Evolutionary conservation across 805 yeast species (phyloP), one percentile per base, ranked within the genome.

Genomic region (Candida ulmi): DNA sequence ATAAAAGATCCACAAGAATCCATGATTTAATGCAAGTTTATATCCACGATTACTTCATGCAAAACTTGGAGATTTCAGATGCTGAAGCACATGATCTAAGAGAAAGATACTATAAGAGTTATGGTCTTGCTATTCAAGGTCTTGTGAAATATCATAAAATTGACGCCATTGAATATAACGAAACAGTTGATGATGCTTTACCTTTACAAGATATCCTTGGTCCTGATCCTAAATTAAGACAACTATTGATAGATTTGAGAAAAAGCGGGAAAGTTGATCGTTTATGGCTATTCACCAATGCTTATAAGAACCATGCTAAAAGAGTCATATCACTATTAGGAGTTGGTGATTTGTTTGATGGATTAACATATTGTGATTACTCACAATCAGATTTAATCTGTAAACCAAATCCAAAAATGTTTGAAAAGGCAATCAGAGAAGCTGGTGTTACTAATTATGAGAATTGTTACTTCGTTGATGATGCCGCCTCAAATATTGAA

Each of bases 111-210:
- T 93, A 91, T 58, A 76, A 76, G 51, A 82, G 83, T 34, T 91
- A 88, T 54, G 99, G 99, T 2, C 70, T 91, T 43, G 97, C 98
- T 0, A 77, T 91, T 37, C 96, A 91, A 61, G 99, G 99, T 0
- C 68, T 91, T 35, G 80, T 76, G 17, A 61, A 68, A 51, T 64
- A 65, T 50, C 76, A 76, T 48, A 77, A 78, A 46, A 84, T 90
- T 17, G 84, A 91, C 58, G 96, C 96, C 6, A 55, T 91, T 61
- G 93, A 86, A 48, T 91, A 91, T 63, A 91, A 91, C 61, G 69
- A 72, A 34, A 74, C 82, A 50, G 98, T 91, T 13, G 99, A 91
- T 63, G 99, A 91, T 58, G 80, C 96, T 1, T 68, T 91, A 35
- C 97, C 96, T 8, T 70, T 91, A 54, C 90, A 87, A 43, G 66